Evolutionary conservation across 805 yeast genomes (phyloP).

Genomic region (Starmerella potacharoeniae): DNA sequence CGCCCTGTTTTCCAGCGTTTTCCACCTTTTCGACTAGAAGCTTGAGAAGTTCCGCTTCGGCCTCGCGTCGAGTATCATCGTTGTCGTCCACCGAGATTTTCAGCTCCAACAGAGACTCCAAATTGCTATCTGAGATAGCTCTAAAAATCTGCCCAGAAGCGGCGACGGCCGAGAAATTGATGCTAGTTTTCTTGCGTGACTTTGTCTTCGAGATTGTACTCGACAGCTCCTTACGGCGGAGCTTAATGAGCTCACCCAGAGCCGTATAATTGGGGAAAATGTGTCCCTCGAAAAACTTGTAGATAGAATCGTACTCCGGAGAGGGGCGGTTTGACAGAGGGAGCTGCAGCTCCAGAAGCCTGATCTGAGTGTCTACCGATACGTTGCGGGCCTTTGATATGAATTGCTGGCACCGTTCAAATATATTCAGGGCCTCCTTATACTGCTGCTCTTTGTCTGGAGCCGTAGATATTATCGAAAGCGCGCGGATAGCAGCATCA

Average conservation of each 20-base stretch:
- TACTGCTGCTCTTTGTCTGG: neutral
- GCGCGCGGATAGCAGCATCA: constrained; percentile 17
- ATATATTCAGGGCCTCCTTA: neutral
- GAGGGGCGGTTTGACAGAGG: constrained; percentile 6
- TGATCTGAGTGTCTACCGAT: constrained; percentile 17
- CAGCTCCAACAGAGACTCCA: constrained; percentile 44
- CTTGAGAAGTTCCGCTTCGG: constrained; percentile 51
- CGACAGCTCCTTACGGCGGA: constrained; percentile 24
- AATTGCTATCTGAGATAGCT: constrained; percentile 29
- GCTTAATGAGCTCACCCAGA: constrained; percentile 21
- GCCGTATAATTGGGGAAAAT: constrained; percentile 7
- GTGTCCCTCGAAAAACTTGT: neutral
- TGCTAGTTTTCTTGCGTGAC: constrained; percentile 21
- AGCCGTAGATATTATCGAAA: constrained; percentile 11
- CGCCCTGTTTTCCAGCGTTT: constrained; percentile 29
- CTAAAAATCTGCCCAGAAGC: neutral
- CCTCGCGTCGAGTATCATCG: constrained; percentile 44
- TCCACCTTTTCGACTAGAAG: constrained; percentile 45
- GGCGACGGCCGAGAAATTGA: constrained; percentile 15
- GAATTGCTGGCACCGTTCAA: neutral
- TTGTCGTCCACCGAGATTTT: constrained; percentile 51
- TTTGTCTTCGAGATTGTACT: constrained; percentile 20
- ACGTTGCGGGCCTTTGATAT: constrained; percentile 12
- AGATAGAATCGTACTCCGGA: constrained; percentile 12
- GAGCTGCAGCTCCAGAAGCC: neutral